Base-by-base conservation (phyloP, 225 moss, liverwort and hornwort species). In the Physcomitrium patens region DNA sequence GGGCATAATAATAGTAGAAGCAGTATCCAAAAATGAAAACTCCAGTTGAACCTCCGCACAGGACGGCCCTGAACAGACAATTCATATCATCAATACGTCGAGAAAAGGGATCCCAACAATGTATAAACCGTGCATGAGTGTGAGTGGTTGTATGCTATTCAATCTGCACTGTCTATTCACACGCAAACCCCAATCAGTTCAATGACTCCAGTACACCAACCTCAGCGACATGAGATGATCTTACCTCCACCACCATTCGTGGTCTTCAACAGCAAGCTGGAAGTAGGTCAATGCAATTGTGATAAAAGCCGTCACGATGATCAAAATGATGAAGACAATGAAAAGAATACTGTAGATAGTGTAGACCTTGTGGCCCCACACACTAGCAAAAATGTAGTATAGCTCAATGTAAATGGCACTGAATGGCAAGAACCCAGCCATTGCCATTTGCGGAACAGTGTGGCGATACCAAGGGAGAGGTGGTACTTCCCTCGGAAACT, bases 191-290 rank as follows among this genome's bases (percentile, higher is more conserved):
- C 31, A 27, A 50, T 64, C 57, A 69, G n/a, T 28, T 62, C 8
- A 20, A 20, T 12, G 27, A 51, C 13, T 49, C 26, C 10, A 66
- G 11, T 18, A 57, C 6, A 48, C 14, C 8, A 48, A 57, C 15
- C 31, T 44, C 68, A 3, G 57, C 50, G 15, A 51, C 27, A 63
- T 72, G 26, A 57, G 51, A 28, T 6, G 28, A 42, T 41, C 71
- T 67, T 90, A 95, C 95, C 96, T 96, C 96, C 96, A 96, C 96
- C 96, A 96, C 96, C 96, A 96, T 63, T 92, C 89, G 79, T 96
- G 96, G 81, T 96, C 96, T 81, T 96, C 96, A 46, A 96, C 94
- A 7, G 96, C 94, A 47, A 96, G 96, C 81, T 96, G 96, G 85
- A 96, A 96, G 81, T 96, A 96, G 74, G 96, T 94, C 77, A 96